Base-by-base conservation (phyloP, 768 basidiomycete genomes). In the Pisolithus albus region DNA sequence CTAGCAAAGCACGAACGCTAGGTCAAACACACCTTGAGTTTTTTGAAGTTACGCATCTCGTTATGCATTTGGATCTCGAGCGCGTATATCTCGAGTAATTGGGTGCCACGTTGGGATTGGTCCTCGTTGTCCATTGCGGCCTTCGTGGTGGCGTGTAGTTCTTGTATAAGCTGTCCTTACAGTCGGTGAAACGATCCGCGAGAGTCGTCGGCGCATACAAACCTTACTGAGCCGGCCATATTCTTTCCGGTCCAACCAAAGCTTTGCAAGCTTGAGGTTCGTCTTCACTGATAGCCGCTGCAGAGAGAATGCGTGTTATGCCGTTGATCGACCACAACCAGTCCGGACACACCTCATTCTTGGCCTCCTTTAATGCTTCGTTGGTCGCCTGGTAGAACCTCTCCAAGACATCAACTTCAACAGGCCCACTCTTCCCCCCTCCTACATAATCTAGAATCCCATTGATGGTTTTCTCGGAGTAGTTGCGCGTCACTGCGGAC, bases 61-160 rank as follows among this genome's bases (percentile, higher is more conserved):
- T 93, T 94, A 72, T 97, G 93, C 96, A 99, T 99, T 65, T 98
- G 94, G 52, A 99, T 99, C 68, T 99, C 96, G 39, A 98, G 82
- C 1, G 96, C 95, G 61, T 97, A 97, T 37, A 98, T 92, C 70
- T 99, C 96, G 24, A 98, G 79, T 9, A 98, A 76, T 56, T 96
- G 86, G 1, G 95, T 96, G 11, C 94, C 94, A 47, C 88, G 84
- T 66, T 96, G 94, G 42, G 95, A 95, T 62, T 90, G 86, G 59
- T 89, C 86, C 50, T 80, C 90, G 39, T 76, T 82, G 42, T 88
- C 86, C 49, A 74, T 79, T 21, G 70, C 70, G 11, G 77, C 74
- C 21, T 73, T 73, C 6, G 87, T 89, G 7, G 84, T 79, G 36
- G 67, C 69, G 59, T 92, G 84, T 23, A 92, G 72, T 57, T 92